Evolutionary conservation across 345 rosid genomes (phyloP).

Genomic region (Citrus maxima): DNA sequence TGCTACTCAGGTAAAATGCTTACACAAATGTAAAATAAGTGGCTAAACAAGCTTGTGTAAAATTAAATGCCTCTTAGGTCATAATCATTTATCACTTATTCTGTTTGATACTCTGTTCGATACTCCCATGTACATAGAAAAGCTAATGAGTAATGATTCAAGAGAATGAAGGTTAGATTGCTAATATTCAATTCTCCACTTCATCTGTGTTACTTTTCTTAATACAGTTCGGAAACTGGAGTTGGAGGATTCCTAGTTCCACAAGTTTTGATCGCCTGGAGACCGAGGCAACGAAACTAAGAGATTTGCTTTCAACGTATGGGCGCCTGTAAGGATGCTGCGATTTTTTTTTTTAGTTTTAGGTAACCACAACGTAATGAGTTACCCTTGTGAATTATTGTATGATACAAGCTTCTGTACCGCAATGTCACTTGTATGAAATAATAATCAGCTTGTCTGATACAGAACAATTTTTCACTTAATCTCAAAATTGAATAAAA

Average conservation of each 20-base stretch:
- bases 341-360: not conserved
- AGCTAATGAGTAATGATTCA: not conserved
- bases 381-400: not conserved
- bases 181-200: not conserved
- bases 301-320: constrained; percentile 51
- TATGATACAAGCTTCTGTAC: not conserved
- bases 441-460: constrained; percentile 2
- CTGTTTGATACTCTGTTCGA: not conserved
- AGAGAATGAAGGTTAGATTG: not conserved
- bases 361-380: not conserved
- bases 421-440: not conserved
- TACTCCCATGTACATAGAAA: not conserved
- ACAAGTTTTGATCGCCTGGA: constrained; percentile 58
- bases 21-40: not conserved
- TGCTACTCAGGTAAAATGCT: constrained; percentile 63
- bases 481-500: not conserved
- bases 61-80: not conserved
- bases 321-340: constrained; percentile 44
- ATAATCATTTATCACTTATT: not conserved
- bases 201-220: not conserved
- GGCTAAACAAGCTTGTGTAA: not conserved
- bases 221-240: constrained; percentile 79
- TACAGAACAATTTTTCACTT: not conserved
- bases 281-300: constrained; percentile 47
- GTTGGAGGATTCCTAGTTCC: constrained; percentile 81